These are phyloP conservation scores for Aureobasidium sp. DNA, from an alignment of 2,329 filamentous ascomycete genomes.

Conservation along the genomic window DNA sequence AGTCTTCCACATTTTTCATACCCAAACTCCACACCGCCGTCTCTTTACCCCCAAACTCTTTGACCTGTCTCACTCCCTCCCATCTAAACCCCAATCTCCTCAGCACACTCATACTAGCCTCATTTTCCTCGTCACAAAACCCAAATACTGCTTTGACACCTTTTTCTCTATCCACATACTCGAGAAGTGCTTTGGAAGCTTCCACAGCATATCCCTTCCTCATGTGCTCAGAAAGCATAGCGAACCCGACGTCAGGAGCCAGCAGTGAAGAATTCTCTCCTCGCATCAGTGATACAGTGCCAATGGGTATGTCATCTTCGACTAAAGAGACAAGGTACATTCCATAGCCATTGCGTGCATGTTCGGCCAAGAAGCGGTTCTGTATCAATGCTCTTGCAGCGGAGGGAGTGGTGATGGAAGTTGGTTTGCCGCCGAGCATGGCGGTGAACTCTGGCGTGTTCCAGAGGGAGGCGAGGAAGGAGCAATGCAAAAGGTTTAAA, in stretches of 20 bases:
- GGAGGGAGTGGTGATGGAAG: neutral
- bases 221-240: neutral
- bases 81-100: neutral
- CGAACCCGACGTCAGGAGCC: neutral
- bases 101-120: neutral
- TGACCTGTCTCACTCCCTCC: neutral
- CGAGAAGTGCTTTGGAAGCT: neutral
- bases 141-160: neutral
- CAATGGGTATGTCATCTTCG: neutral
- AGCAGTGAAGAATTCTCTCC: neutral
- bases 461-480: neutral
- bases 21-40: neutral
- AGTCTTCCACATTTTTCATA: neutral
- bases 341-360: neutral
- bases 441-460: slow-evolving; percentile 1
- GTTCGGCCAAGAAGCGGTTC: neutral
- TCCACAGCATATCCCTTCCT: neutral
- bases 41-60: neutral
- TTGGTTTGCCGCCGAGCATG: neutral
- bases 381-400: neutral
- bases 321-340: neutral
- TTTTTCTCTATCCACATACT: neutral
- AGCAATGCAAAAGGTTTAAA: neutral
- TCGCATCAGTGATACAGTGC: neutral
- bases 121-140: neutral